A percentile compares a stretch with the other conserved stretches of the same genome.
Conservation (phyloP, 805 yeast genomes). For the Nakazawaea ishiwadae region DNA sequence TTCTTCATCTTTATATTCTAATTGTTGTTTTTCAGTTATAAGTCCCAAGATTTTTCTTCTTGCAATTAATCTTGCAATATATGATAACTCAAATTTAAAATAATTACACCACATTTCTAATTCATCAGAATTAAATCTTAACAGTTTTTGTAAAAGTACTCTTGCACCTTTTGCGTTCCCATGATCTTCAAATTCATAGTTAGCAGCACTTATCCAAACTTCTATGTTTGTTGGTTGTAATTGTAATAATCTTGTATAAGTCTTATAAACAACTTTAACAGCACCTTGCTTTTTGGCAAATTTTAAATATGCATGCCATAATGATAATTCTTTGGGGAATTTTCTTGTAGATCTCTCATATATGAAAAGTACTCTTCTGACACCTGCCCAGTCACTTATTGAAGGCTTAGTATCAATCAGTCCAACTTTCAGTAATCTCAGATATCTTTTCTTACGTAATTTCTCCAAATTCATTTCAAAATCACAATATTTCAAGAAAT, state of each 20-base stretch:
- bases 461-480: constrained; percentile 79
- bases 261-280: constrained; percentile 65
- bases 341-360: constrained; percentile 78
- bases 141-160: constrained; percentile 74
- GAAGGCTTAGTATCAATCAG: constrained; percentile 58
- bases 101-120: constrained; percentile 77
- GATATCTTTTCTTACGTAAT: constrained; percentile 66
- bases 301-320: constrained; percentile 76
- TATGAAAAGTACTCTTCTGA: constrained; percentile 73
- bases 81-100: constrained; percentile 81
- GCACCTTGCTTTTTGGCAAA: constrained; percentile 66
- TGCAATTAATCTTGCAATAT: constrained; percentile 75
- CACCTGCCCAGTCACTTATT: constrained; percentile 83
- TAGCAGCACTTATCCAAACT: constrained; percentile 94
- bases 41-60: constrained; percentile 81
- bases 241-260: constrained; percentile 73
- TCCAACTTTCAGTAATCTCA: constrained; percentile 51
- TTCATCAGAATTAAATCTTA: constrained; percentile 77
- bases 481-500: constrained; percentile 71
- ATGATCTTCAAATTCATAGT: constrained; percentile 85
- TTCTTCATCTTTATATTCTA: constrained; percentile 40
- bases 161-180: constrained; percentile 89
- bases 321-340: constrained; percentile 68
- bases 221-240: constrained; percentile 88
- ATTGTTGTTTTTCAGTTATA: constrained; percentile 67